Evolutionary conservation across 2,329 filamentous ascomycete genomes (phyloP).

Genomic region (Penicillium verrucosum): DNA sequence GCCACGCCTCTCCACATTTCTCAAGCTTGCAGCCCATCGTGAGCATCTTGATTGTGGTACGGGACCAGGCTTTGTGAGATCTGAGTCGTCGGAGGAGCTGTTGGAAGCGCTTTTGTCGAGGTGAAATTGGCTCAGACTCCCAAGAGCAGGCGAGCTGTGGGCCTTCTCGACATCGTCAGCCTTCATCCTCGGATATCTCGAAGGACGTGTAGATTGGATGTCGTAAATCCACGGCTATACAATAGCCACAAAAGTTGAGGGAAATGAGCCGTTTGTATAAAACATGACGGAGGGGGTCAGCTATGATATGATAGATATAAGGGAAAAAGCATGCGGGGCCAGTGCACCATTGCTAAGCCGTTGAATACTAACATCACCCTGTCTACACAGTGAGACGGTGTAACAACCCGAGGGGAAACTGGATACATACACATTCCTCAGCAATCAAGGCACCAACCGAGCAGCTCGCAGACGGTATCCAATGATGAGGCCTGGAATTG

Average conservation of each 20-base stretch:
- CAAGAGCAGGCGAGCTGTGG: conserved; percentile 22
- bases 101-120: conserved; percentile 16
- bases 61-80: conserved; percentile 9
- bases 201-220: background rate
- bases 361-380: background rate
- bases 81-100: background rate
- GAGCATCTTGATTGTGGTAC: conserved; percentile 18
- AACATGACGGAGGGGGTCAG: background rate
- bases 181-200: conserved; percentile 11
- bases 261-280: background rate
- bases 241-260: background rate
- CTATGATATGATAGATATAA: conserved; percentile 23
- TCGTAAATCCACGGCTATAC: background rate
- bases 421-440: conserved; percentile 5
- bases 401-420: background rate
- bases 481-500: background rate
- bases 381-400: conserved; percentile 3
- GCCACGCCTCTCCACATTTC: conserved; percentile 25
- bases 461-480: background rate
- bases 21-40: conserved; percentile 25
- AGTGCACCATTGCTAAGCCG: background rate
- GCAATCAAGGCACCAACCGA: conserved; percentile 8
- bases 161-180: conserved; percentile 28
- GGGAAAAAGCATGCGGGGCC: background rate
- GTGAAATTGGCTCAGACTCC: conserved; percentile 23